phyloP scores from a whole-genome alignment of 1,284 basidiomycete species.

The Singerocomus inundabilis region DNA sequence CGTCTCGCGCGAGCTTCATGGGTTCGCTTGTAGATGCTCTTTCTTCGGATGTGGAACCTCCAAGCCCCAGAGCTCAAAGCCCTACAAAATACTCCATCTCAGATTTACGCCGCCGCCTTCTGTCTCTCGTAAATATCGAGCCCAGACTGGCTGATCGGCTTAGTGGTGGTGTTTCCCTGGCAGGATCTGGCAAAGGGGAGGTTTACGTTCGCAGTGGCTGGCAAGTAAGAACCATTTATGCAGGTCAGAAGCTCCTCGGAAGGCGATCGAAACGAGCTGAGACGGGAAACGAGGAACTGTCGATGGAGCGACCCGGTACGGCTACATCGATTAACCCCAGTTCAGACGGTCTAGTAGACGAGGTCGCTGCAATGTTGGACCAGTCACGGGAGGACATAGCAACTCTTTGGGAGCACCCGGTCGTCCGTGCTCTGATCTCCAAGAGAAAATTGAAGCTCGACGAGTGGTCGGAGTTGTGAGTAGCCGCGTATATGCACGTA shows the following conservation, averaged over 20 bases:
- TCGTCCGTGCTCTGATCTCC: constrained; percentile 62
- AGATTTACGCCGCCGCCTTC: constrained; percentile 55
- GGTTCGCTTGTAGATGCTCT: constrained; percentile 7
- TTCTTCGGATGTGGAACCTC: constrained; percentile 14
- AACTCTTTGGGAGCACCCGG: constrained; percentile 67
- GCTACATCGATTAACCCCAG: constrained; percentile 26
- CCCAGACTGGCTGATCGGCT: constrained; percentile 63
- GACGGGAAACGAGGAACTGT: constrained; percentile 10
- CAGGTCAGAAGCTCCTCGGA: constrained; percentile 36
- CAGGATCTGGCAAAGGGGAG: constrained; percentile 67
- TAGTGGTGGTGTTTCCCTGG: constrained; percentile 67
- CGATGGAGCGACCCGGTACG: constrained; percentile 26
- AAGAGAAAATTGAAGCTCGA: constrained; percentile 72
- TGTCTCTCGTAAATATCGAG: constrained; percentile 61
- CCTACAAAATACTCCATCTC: constrained; percentile 39
- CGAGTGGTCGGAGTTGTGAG: constrained; percentile 83
- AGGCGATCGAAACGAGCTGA: constrained; percentile 25
- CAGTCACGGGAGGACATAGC: constrained; percentile 60
- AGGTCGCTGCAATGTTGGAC: constrained; percentile 57
- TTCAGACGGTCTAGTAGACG: constrained; percentile 56
- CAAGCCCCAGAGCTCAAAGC: constrained; percentile 26
- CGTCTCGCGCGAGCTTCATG: constrained; percentile 13
- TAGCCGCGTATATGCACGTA: constrained; percentile 27
- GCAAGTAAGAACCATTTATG: constrained; percentile 65
- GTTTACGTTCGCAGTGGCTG: constrained; percentile 77